Percentiles rank a stretch among this genome's conserved stretches.
phyloP scores from a whole-genome alignment of 2,329 filamentous ascomycete genomes.

The Daldinia sp. region DNA sequence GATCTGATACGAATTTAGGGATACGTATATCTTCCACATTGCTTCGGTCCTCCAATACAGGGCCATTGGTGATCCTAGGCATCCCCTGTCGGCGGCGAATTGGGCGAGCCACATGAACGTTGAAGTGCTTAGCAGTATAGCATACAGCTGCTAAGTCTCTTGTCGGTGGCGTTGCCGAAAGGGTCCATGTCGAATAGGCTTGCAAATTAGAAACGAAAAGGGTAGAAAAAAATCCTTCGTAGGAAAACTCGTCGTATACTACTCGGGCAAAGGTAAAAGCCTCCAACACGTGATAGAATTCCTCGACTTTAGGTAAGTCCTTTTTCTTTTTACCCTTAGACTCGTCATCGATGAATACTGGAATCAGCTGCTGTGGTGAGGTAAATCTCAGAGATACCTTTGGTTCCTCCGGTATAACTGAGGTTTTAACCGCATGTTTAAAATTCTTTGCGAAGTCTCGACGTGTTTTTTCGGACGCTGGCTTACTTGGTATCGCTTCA shows the following conservation, averaged over 20 bases:
- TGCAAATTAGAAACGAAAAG: conserved; percentile 53
- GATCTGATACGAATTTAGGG: conserved; percentile 52
- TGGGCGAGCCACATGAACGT: conserved; percentile 56
- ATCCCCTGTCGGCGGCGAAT: conserved; percentile 50
- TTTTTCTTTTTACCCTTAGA: neutral
- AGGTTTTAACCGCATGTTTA: neutral
- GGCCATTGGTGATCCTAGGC: conserved; percentile 54
- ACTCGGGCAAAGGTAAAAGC: conserved; percentile 55
- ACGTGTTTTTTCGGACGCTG: neutral
- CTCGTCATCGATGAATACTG: too few species aligned
- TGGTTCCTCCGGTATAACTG: neutral
- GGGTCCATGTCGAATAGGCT: conserved; percentile 57
- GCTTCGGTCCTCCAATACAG: conserved; percentile 47
- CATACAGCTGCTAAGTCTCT: conserved; percentile 54
- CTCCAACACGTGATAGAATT: conserved; percentile 50
- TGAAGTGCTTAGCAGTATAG: conserved; percentile 52
- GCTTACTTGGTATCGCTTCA: neutral
- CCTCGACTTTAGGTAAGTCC: too few species aligned
- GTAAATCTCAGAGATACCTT: neutral
- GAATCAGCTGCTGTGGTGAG: neutral
- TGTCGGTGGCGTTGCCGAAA: conserved; percentile 59
- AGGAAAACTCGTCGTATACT: conserved; percentile 60
- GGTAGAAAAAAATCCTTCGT: conserved; percentile 50
- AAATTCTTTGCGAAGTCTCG: neutral
- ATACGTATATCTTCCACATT: conserved; percentile 52